Evolutionary conservation across 179 eudicot species (phyloP).

Genomic region (Silene noctiflora): DNA sequence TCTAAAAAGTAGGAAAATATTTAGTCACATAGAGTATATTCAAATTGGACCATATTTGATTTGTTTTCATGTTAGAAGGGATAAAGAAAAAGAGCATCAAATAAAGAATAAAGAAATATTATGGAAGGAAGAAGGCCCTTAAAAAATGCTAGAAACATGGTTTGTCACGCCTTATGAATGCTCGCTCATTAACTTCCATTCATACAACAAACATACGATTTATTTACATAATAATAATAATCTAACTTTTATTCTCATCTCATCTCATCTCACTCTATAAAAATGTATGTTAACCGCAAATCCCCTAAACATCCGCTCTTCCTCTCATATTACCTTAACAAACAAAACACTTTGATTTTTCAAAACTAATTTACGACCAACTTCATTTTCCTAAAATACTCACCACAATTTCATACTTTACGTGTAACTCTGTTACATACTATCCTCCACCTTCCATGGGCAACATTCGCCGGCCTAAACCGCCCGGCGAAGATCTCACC

Average conservation of each 20-base stretch:
- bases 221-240: too few species aligned
- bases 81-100: background rate
- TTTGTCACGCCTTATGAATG: conserved; percentile 22
- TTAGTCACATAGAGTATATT: too few species aligned
- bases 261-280: conserved; percentile 1
- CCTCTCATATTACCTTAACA: conserved; percentile 12
- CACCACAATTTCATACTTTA: background rate
- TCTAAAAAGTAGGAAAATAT: too few species aligned
- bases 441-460: conserved; percentile 4
- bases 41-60: too few species aligned
- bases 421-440: too few species aligned
- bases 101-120: background rate
- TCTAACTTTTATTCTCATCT: background rate
- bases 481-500: background rate
- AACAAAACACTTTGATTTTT: background rate
- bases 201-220: background rate
- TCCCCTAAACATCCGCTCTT: conserved; percentile 18
- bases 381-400: conserved; percentile 8
- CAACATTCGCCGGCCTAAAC: conserved; percentile 15
- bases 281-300: conserved; percentile 16
- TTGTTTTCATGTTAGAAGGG: too few species aligned
- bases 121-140: background rate
- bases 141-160: conserved; percentile 16
- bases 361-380: conserved; percentile 14
- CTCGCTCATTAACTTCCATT: background rate